phyloP scores from a whole-genome alignment of 192 early-diverging fungal genomes.

The Umbelopsis ramanniana region DNA sequence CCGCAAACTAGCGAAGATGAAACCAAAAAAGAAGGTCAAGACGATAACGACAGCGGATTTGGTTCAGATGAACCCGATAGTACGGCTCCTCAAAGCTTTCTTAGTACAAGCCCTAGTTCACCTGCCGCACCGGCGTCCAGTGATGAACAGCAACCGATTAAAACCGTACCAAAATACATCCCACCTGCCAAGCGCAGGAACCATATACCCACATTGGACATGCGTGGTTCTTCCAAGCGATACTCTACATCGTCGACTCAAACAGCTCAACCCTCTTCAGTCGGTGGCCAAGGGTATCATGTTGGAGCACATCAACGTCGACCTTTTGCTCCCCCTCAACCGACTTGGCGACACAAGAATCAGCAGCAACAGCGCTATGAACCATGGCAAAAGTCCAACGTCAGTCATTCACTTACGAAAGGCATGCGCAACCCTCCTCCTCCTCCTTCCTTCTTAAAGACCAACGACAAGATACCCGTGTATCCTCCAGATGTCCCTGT shows the following conservation, averaged over 20 bases:
- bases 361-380: neutral
- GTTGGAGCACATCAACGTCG: conserved; percentile 25
- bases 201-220: conserved; percentile 17
- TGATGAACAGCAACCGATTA: neutral
- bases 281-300: conserved; percentile 22
- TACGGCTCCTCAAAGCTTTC: conserved; percentile 9
- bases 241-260: neutral
- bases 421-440: conserved; percentile 3
- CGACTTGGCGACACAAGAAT: conserved; percentile 19
- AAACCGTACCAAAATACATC: conserved; percentile 22
- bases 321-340: conserved; percentile 25
- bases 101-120: neutral
- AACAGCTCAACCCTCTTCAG: conserved; percentile 17
- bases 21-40: conserved; percentile 15
- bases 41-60: conserved; percentile 29
- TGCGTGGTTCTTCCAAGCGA: conserved; percentile 1
- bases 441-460: conserved; percentile 1
- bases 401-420: neutral
- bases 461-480: conserved; percentile 12
- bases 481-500: conserved; percentile 2
- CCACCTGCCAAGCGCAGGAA: conserved; percentile 14
- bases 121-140: neutral
- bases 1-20: neutral
- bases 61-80: conserved; percentile 19
- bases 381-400: conserved; percentile 5